phyloP scores from a whole-genome alignment of 768 basidiomycete species.

The Tremella fuciformis region DNA sequence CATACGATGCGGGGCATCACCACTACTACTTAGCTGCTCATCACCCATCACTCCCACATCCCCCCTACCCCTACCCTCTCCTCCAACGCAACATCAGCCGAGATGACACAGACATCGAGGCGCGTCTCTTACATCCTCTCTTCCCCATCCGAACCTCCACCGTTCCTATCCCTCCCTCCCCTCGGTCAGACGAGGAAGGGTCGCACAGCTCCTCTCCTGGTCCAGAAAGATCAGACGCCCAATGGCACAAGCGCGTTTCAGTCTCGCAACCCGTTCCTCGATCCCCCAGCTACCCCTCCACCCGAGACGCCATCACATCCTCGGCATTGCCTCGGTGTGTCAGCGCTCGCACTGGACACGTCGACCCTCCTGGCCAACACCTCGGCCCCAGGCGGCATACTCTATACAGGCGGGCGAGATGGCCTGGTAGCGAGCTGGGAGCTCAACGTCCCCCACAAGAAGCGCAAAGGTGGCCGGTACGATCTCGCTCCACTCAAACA shows the following conservation, averaged over 20 bases:
- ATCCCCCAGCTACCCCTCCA: slow-evolving; percentile 14
- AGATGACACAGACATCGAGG: slow-evolving; percentile 37
- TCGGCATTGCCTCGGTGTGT: slow-evolving; percentile 81
- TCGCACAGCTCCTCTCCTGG: slow-evolving; percentile 65
- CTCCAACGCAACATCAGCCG: not conserved
- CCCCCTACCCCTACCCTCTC: too few relatives aligned
- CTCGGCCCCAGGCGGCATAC: slow-evolving; percentile 71
- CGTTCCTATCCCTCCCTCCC: slow-evolving; percentile 69
- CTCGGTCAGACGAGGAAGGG: slow-evolving; percentile 65
- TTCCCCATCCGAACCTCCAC: slow-evolving; percentile 63
- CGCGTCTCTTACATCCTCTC: slow-evolving; percentile 88
- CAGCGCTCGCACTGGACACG: slow-evolving; percentile 80
- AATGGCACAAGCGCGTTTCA: slow-evolving; percentile 1
- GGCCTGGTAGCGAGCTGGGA: slow-evolving; percentile 87
- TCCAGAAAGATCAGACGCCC: slow-evolving; percentile 49
- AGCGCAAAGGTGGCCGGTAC: slow-evolving; percentile 51
- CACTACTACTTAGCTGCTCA: too few relatives aligned
- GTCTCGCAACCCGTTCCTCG: slow-evolving; percentile 32
- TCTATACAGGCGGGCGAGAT: slow-evolving; percentile 86
- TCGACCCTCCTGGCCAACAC: slow-evolving; percentile 71
- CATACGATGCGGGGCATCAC: too few relatives aligned
- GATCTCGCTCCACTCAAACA: slow-evolving; percentile 19
- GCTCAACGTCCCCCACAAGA: slow-evolving; percentile 64
- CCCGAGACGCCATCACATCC: slow-evolving; percentile 56
- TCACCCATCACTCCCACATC: too few relatives aligned